Conservation (phyloP, 2,329 filamentous ascomycete genomes). For the Shiraia sp. region DNA sequence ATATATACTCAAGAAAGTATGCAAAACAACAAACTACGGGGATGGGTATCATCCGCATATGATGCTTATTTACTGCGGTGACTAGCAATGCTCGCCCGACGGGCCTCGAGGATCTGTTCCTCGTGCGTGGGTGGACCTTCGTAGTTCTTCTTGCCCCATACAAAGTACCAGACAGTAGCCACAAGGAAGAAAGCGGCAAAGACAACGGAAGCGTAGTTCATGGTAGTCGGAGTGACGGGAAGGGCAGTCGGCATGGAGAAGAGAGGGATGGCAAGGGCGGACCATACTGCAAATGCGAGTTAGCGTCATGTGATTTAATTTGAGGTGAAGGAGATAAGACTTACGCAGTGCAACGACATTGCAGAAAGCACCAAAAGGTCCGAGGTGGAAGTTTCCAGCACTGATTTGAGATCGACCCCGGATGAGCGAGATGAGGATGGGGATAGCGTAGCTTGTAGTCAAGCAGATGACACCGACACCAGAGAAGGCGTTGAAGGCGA, state of each 20-base stretch:
- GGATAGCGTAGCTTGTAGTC: conserved; percentile 69
- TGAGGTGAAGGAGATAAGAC: conserved; percentile 45
- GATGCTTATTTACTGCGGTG: conserved; percentile 16
- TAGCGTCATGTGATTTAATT: not conserved
- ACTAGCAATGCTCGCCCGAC: conserved; percentile 36
- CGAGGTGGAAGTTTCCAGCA: conserved; percentile 64
- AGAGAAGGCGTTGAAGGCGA: conserved; percentile 74
- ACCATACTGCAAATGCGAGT: conserved; percentile 56
- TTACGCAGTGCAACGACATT: conserved; percentile 66
- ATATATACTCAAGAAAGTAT: no score
- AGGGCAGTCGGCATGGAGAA: conserved; percentile 73
- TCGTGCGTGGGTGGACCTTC: conserved; percentile 58
- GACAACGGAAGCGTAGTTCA: conserved; percentile 79
- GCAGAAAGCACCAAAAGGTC: conserved; percentile 62
- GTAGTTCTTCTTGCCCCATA: conserved; percentile 72
- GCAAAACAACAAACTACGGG: no score
- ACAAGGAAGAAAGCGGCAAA: conserved; percentile 68
- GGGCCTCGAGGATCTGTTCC: conserved; percentile 35
- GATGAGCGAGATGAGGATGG: conserved; percentile 67
- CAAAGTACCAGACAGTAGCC: conserved; percentile 68
- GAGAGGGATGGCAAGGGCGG: conserved; percentile 68
- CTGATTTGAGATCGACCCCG: conserved; percentile 63
- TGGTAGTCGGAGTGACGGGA: conserved; percentile 61
- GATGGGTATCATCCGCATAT: no score
- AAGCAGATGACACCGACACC: conserved; percentile 71